These are phyloP conservation scores for Farysia itapuensis DNA, from an alignment of 1,284 basidiomycete genomes.

Conservation along the genomic window DNA sequence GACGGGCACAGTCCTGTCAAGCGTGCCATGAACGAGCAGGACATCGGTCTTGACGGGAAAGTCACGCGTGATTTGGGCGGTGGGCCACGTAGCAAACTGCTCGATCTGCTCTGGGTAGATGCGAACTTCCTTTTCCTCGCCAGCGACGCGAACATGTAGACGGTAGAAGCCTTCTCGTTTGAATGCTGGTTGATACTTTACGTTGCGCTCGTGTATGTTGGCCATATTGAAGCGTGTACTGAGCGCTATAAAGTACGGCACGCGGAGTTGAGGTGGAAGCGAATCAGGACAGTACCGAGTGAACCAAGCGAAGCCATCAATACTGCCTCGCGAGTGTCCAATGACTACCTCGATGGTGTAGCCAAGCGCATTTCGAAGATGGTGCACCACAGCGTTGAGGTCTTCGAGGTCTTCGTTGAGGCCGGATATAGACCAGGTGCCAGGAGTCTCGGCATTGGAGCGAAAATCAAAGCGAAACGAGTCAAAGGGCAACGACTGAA, in stretches of 20 bases:
- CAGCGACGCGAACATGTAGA: conserved; percentile 44
- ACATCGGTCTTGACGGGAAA: conserved; percentile 42
- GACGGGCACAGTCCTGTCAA: conserved; percentile 41
- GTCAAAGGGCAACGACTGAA: conserved; percentile 70
- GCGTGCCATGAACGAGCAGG: conserved; percentile 40
- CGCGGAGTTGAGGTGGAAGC: conserved; percentile 5
- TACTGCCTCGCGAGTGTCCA: conserved; percentile 22
- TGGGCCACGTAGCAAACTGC: conserved; percentile 36
- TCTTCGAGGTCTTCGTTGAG: conserved; percentile 36
- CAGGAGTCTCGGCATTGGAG: conserved; percentile 29
- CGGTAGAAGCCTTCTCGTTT: conserved; percentile 36
- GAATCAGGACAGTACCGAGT: conserved; percentile 26
- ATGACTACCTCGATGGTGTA: conserved; percentile 24
- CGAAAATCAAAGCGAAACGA: conserved; percentile 83
- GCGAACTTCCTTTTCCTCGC: conserved; percentile 27
- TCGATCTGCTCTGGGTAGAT: conserved; percentile 40
- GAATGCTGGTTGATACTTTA: conserved; percentile 27
- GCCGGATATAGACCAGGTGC: conserved; percentile 25
- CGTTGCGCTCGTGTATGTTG: conserved; percentile 39
- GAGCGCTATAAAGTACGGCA: conserved; percentile 65
- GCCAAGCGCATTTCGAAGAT: conserved; percentile 17
- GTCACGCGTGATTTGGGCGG: conserved; percentile 16
- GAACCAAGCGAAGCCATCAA: conserved; percentile 32
- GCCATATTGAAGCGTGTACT: conserved; percentile 41
- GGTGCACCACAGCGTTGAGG: conserved; percentile 17